Evolutionary conservation across 495 filamentous ascomycete species (phyloP), one percentile per base, ranked within the genome.

Genomic region (Penicillium desertorum): DNA sequence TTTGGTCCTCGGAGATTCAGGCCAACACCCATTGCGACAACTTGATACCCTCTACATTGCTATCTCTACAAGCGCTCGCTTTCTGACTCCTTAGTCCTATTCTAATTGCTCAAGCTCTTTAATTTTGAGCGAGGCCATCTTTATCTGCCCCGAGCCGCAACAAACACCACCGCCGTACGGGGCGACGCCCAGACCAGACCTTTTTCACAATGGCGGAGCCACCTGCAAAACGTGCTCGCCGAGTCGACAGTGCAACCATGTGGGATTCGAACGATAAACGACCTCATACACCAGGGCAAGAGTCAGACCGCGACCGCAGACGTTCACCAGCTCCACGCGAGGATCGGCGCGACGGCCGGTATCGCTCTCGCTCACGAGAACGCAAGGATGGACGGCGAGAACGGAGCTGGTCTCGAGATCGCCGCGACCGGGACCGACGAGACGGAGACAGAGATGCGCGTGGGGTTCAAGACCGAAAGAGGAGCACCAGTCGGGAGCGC

Each of bases 211-310:
- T 83, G 80, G 66, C 77, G 14, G 82, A 84, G 50, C 82, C 79
- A 23, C 78, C 80, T 45, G 63, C 78, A 39, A 84, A 85, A 61
- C 81, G 82, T 39, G 69, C 80, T 32, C 78, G 79, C 51, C 75
- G 79, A 17, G 72, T 72, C 17, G 80, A 83, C 51, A 83, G 78
- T 64, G 70, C 78, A 7, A 62, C 74, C 16, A 83, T 80, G 79
- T 82, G 79, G 79, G 81, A 83, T 45, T 72, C 69, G 42, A 72
- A 75, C 50, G 78, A 79, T 19, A 59, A 56, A 36, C 54, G 60
- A 16, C 57, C 63, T 11, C 68, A 61, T 37, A 62, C 72, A 20
- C 53, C 71, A 44, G 66, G 68, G 29, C 46, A 66, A 57, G 65
- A 64, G 14, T 63, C 68, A 45, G 75, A 75, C 17, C 63, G 65